Base-by-base conservation (phyloP, 345 rosid species). In the Gossypium australe region DNA sequence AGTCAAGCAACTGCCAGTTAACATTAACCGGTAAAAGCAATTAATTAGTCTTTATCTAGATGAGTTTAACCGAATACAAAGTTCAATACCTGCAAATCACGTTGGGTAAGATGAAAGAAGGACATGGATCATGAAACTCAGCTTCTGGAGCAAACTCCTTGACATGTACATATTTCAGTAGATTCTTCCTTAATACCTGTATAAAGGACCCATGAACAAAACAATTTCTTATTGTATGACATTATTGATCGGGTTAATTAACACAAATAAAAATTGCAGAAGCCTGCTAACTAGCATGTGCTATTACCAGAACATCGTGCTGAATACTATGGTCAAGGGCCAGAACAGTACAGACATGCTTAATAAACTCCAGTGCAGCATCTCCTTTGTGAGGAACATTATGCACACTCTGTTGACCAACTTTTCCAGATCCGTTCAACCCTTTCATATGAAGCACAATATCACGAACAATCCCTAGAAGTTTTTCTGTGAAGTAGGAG, bases 161-260 rank as follows among this genome's bases (percentile, higher is more conserved):
- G 8, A 59, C 64, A 27, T 59, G 64, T 4, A 38, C 64, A 59
- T 59, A 59, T 59, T 59, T 92, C 79, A 94, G 73, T 45, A 94
- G 85, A 80, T 92, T 94, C 85, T 70, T 92, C 79, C 94, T 86
- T 92, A 94, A 85, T 76, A 94, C 87, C 97, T 86, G 85, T 53
- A 29, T 51, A 72, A 79, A 68, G n/a, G 57, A n/a, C 18, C 76
- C 18, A 72, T 10, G 56, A 59, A 57, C 11, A 12, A 44, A 60
- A 9, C 16, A 49, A 65, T 67, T 63, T 76, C 17, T 63, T 45
- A 16, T 44, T 25, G n/a, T 10, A 69, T 69, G 57, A 69, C 25
- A 48, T 22, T 8, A 57, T 64, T 57, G 6, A 63, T 17, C 9
- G 29, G 72, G 67, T 76, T 67, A 62, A 22, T 62, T 48, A 20